phyloP scores from a whole-genome alignment of 306 rosid genomes.

The Dryas drummondii region DNA sequence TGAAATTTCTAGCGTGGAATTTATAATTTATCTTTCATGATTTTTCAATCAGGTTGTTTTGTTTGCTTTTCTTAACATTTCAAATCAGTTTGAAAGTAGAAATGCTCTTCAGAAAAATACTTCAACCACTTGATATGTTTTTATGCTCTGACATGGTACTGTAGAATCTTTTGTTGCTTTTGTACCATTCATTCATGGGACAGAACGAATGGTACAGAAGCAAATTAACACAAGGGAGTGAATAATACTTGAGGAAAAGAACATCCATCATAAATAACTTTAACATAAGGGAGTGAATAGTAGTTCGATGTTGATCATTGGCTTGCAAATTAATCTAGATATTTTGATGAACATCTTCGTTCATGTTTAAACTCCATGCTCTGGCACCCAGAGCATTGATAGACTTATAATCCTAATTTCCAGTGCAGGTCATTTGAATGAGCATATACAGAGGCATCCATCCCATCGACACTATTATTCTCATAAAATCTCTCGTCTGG shows the following conservation, averaged over 20 bases:
- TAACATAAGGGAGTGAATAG: not conserved
- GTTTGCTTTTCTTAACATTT: not conserved
- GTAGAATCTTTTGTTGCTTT: not conserved
- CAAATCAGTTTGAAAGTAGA: no score
- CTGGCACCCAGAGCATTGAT: not conserved
- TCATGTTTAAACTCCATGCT: not conserved
- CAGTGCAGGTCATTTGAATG: constrained; percentile 86
- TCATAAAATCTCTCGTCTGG: constrained; percentile 81
- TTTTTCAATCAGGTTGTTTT: not conserved
- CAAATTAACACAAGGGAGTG: no score
- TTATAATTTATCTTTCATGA: not conserved
- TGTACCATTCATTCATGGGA: not conserved
- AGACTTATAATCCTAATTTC: constrained; percentile 26
- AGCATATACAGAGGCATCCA: constrained; percentile 61
- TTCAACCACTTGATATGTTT: not conserved
- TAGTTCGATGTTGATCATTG: not conserved
- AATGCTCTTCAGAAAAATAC: not conserved
- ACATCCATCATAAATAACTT: not conserved
- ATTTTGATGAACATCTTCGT: not conserved
- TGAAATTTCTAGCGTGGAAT: not conserved
- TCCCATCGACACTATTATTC: constrained; percentile 75
- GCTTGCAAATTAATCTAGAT: not conserved
- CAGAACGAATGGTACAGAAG: no score
- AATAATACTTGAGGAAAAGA: not conserved
- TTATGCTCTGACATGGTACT: not conserved